A percentile compares a stretch with the other conserved stretches of the same genome.
Evolutionary conservation across 192 early-diverging fungal species (phyloP).

Genomic region (Podila verticillata): DNA sequence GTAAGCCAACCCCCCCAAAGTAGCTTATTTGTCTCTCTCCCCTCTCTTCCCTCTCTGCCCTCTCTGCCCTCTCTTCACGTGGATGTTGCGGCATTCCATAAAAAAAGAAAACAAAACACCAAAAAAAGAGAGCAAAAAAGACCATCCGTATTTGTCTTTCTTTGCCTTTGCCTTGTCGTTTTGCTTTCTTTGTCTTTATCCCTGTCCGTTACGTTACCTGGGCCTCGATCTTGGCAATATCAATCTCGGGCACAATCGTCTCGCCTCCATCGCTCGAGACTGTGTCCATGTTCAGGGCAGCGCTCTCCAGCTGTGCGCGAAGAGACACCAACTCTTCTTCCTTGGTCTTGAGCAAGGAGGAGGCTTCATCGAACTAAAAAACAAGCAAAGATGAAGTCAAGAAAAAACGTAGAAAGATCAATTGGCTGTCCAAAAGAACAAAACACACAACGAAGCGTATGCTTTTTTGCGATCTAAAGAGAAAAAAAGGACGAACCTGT

Average conservation of each 20-base stretch:
- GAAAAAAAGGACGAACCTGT: slow-evolving; percentile 9
- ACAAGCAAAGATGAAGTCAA: neutral
- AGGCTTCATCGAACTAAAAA: slow-evolving; percentile 36
- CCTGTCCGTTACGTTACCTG: slow-evolving; percentile 22
- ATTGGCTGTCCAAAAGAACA: too few relatives aligned
- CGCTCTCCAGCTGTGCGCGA: slow-evolving; percentile 23
- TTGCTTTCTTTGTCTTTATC: too few relatives aligned
- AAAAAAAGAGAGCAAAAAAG: slow-evolving; percentile 5
- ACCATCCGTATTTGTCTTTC: neutral
- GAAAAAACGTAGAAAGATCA: too few relatives aligned
- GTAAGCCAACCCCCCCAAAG: too few relatives aligned
- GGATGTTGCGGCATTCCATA: neutral
- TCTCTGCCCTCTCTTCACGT: neutral
- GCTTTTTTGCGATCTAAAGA: too few relatives aligned
- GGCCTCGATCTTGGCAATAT: slow-evolving; percentile 47
- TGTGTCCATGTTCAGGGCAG: slow-evolving; percentile 40
- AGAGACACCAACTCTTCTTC: slow-evolving; percentile 37
- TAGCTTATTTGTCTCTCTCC: too few relatives aligned
- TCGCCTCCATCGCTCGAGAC: slow-evolving; percentile 51
- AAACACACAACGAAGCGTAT: too few relatives aligned
- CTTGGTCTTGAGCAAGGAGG: slow-evolving; percentile 26
- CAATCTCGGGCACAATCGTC: slow-evolving; percentile 47
- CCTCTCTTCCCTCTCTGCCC: neutral
- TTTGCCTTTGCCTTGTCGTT: too few relatives aligned
- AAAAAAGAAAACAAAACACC: neutral